Base-by-base conservation (phyloP, 2,329 filamentous ascomycete genomes). In the Cylindrodendrum hubeiense region DNA sequence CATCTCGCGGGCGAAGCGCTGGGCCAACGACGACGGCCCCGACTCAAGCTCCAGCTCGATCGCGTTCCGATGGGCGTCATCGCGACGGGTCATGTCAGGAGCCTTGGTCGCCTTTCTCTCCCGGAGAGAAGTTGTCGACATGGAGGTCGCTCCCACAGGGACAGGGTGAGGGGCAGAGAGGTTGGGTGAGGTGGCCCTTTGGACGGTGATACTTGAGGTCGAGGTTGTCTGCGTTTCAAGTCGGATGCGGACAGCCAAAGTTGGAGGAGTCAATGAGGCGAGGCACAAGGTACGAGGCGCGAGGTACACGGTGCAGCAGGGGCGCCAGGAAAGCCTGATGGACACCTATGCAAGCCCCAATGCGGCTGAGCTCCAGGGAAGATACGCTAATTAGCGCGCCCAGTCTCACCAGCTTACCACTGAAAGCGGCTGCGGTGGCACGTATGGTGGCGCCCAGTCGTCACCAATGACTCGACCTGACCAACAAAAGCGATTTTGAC, bases 1-100 rank as follows among this genome's bases (percentile, higher is more conserved):
- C 49, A 71, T 67, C 63, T 75, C 73, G 24, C 56, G 34, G 22
- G 73, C 71, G 56, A 72, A 65, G n/a, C 62, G 65, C 47, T 73
- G 68, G 21, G 67, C 65, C 54, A 73, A 33, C 17, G 28, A 57
- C 12, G 71, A 68, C 46, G 59, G 46, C 15, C 58, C 46, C 13
- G 70, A 52, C 17, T 64, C 62, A 26, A 60, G 65, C 63, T 72
- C 70, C 44, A 67, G 50, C 50, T 39, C 37, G n/a, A 39, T 39
- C 15, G 46, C 37, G 28, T 61, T 52, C 57, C 22, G 61, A 50
- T 50, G 10, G 47, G 47, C 47, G 24, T 58, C 50, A 21, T 37
- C 55, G 43, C 49, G 55, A 43, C 53, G 62, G 37, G 55, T 62
- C 68, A 72, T 72, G 33, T 71, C 70, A 41, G 63, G 60, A 63